phyloP scores from a whole-genome alignment of 805 yeast genomes.

The Yamadazyma takamatsuzukensis region DNA sequence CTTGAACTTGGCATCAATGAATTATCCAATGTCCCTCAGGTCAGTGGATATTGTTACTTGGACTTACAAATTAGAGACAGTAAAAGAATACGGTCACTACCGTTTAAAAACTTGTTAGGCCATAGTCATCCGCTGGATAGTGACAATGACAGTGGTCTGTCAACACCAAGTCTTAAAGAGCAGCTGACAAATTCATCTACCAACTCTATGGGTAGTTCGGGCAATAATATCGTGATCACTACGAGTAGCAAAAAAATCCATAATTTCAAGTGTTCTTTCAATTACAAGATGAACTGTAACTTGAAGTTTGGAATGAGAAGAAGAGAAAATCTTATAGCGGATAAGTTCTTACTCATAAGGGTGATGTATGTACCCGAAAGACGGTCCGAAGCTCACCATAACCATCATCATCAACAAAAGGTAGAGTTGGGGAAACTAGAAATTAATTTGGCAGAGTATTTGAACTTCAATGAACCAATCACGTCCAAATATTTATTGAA shows the following conservation, averaged over 20 bases:
- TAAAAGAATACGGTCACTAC: constrained; percentile 11
- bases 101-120: constrained; percentile 14
- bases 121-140: background rate
- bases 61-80: constrained; percentile 61
- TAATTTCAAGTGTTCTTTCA: constrained; percentile 37
- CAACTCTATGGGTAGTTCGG: constrained; percentile 11
- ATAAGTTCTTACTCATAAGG: constrained; percentile 39
- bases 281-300: constrained; percentile 30
- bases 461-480: constrained; percentile 48
- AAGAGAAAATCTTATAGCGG: constrained; percentile 35
- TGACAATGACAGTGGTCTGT: background rate
- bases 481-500: constrained; percentile 67
- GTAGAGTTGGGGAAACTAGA: constrained; percentile 56
- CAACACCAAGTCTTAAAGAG: background rate
- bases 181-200: background rate
- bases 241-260: constrained; percentile 32
- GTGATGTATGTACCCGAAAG: constrained; percentile 33
- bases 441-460: constrained; percentile 71
- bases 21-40: constrained; percentile 80
- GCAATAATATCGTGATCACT: constrained; percentile 22
- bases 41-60: constrained; percentile 63
- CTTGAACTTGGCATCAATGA: constrained; percentile 60
- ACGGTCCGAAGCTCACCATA: constrained; percentile 8
- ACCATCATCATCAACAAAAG: constrained; percentile 8
- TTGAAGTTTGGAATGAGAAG: constrained; percentile 40